These are phyloP conservation scores for Fusarium graminum DNA, from an alignment of 2,329 filamentous ascomycete species.

Conservation along the genomic window DNA sequence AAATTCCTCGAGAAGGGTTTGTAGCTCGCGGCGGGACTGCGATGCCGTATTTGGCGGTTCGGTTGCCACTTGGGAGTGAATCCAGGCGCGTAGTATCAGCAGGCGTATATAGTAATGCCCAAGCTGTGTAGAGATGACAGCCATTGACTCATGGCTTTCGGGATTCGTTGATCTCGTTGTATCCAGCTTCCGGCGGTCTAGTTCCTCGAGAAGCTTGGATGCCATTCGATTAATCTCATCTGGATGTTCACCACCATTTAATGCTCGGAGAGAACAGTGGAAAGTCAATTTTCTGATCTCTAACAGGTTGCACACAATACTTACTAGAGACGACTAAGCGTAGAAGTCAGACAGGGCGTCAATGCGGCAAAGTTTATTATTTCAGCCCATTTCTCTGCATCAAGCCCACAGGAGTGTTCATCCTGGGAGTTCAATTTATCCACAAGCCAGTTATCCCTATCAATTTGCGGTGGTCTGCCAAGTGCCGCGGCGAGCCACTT, in stretches of 20 bases:
- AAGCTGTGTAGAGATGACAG: not conserved
- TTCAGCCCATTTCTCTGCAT: not conserved
- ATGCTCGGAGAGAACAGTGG: not conserved
- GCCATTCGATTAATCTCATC: not conserved
- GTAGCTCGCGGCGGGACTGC: not conserved
- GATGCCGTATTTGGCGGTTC: not conserved
- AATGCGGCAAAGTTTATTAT: not conserved
- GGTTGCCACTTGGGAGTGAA: not conserved
- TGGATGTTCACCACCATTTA: rapidly evolving
- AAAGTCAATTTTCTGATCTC: not conserved
- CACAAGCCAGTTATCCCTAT: not conserved
- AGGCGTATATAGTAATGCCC: not conserved
- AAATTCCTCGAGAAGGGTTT: not conserved
- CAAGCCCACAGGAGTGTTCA: not conserved
- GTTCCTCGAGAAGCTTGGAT: not conserved
- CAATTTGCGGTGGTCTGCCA: conserved; percentile 4
- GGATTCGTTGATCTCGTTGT: not conserved
- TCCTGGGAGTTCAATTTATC: not conserved
- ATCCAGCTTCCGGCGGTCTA: rapidly evolving
- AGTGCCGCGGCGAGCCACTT: conserved; percentile 11
- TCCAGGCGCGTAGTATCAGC: not conserved
- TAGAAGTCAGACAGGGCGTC: not conserved
- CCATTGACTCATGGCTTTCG: rapidly evolving
- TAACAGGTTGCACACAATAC: not conserved
- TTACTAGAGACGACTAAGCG: not conserved